These are phyloP conservation scores for Metschnikowia kunwiensis DNA, from an alignment of 805 yeast genomes.

Conservation along the genomic window DNA sequence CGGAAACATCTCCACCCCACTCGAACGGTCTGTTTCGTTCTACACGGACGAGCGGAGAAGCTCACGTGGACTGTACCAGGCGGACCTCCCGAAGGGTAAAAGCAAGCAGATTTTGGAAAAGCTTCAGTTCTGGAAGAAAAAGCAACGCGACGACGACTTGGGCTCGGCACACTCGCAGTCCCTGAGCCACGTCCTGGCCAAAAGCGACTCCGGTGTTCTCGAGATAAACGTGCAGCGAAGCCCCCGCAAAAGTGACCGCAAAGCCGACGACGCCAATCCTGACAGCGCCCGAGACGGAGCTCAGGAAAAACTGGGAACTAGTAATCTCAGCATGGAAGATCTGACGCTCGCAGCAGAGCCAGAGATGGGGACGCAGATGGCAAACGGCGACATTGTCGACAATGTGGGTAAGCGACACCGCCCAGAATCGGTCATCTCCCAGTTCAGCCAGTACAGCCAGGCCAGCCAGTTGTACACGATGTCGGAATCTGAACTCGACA, in stretches of 20 bases:
- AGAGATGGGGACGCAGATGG: not conserved
- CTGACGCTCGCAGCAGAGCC: conserved; percentile 1
- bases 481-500: conserved; percentile 42
- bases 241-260: too few relatives aligned
- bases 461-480: conserved; percentile 41
- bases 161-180: conserved; percentile 3
- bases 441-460: conserved; percentile 39
- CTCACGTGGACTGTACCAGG: conserved; percentile 2
- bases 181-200: conserved; percentile 2
- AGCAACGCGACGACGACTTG: conserved; percentile 13
- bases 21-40: conserved; percentile 24
- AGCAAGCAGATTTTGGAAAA: conserved; percentile 29
- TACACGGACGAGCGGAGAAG: conserved; percentile 19
- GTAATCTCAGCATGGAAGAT: not conserved
- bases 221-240: too few relatives aligned
- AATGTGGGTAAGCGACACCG: conserved; percentile 20
- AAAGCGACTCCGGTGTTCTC: conserved; percentile 5
- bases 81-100: conserved; percentile 16
- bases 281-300: too few relatives aligned
- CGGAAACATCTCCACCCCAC: conserved; percentile 6
- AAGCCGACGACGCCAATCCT: not conserved
- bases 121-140: conserved; percentile 39
- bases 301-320: not conserved
- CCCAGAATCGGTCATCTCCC: conserved; percentile 42
- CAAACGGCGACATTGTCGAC: conserved; percentile 2